phyloP scores from a whole-genome alignment of 192 early-diverging fungal species.

The Irineochytrium annulatum region DNA sequence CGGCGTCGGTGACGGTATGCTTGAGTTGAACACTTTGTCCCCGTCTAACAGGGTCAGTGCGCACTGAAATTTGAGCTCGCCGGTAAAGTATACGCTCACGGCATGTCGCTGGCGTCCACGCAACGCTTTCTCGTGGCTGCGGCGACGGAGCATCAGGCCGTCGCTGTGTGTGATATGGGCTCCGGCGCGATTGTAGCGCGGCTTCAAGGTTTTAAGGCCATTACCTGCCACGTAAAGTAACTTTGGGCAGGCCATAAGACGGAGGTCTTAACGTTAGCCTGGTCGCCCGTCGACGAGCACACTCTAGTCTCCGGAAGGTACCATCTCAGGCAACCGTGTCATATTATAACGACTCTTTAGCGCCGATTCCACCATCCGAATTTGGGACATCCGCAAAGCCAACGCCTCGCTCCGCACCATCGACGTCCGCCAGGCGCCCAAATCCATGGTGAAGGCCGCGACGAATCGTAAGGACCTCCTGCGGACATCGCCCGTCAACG shows the following conservation, averaged over 20 bases:
- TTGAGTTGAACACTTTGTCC: conserved; percentile 7
- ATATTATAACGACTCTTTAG: conserved; percentile 21
- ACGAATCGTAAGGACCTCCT: conserved; percentile 20
- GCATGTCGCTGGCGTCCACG: conserved; percentile 68
- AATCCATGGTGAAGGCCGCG: too few species aligned
- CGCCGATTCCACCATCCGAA: conserved; percentile 57
- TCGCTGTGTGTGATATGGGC: conserved; percentile 78
- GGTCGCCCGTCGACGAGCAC: conserved; percentile 73
- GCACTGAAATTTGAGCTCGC: conserved; percentile 67
- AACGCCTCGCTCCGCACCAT: conserved; percentile 61
- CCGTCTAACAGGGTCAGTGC: conserved; percentile 25
- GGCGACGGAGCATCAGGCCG: conserved; percentile 57
- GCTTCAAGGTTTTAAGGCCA: conserved; percentile 29
- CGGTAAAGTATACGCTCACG: conserved; percentile 62
- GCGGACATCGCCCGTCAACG: conserved; percentile 44
- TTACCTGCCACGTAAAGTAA: conserved; percentile 12
- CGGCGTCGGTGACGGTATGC: conserved; percentile 61
- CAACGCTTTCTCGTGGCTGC: conserved; percentile 32
- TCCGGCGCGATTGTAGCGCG: conserved; percentile 47
- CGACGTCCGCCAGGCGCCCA: too few species aligned
- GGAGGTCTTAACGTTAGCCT: conserved; percentile 55
- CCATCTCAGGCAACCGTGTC: neutral
- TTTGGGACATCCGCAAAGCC: conserved; percentile 87
- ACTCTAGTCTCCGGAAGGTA: conserved; percentile 72
- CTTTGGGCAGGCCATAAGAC: conserved; percentile 57